Percentiles rank a stretch among this genome's conserved stretches.
These are phyloP conservation scores for Lentinula aciculospora DNA, from an alignment of 768 basidiomycete species.

Conservation along the genomic window DNA sequence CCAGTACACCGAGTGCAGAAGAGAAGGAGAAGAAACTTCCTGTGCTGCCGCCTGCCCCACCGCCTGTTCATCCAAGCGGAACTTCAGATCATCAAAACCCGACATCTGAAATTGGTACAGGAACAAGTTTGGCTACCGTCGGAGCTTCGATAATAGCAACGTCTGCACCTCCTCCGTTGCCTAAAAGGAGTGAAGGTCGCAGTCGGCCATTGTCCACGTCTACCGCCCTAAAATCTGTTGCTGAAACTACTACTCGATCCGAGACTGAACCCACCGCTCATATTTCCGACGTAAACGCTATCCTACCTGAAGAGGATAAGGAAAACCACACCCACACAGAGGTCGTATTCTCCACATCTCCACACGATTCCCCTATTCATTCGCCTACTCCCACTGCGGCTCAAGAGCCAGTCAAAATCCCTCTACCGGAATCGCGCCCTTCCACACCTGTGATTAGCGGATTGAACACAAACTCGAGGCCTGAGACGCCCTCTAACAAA, in stretches of 20 bases:
- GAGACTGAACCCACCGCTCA: neutral
- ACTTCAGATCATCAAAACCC: neutral
- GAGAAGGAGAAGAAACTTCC: conserved; percentile 21
- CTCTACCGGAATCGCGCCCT: conserved; percentile 40
- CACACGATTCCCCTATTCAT: conserved; percentile 11
- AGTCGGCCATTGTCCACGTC: neutral
- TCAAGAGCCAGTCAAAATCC: conserved; percentile 26
- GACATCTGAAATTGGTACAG: neutral
- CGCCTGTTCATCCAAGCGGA: conserved; percentile 13
- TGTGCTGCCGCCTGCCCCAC: conserved; percentile 30
- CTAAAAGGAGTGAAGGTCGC: neutral
- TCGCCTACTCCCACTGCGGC: neutral
- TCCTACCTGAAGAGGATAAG: conserved; percentile 8
- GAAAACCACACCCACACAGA: conserved; percentile 6
- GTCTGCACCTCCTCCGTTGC: neutral
- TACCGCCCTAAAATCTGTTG: neutral
- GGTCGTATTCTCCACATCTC: conserved; percentile 6
- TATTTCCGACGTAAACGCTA: conserved; percentile 3
- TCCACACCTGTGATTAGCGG: conserved; percentile 25
- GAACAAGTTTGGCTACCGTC: neutral
- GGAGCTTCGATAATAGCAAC: neutral
- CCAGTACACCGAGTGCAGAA: conserved; percentile 10
- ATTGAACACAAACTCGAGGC: conserved; percentile 21
- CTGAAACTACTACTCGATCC: neutral
- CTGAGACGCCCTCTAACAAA: conserved; percentile 24